A percentile compares a stretch with the other conserved stretches of the same genome.
These are phyloP conservation scores for Anethum foeniculum DNA, from an alignment of 140 eudicot genomes.

Conservation along the genomic window DNA sequence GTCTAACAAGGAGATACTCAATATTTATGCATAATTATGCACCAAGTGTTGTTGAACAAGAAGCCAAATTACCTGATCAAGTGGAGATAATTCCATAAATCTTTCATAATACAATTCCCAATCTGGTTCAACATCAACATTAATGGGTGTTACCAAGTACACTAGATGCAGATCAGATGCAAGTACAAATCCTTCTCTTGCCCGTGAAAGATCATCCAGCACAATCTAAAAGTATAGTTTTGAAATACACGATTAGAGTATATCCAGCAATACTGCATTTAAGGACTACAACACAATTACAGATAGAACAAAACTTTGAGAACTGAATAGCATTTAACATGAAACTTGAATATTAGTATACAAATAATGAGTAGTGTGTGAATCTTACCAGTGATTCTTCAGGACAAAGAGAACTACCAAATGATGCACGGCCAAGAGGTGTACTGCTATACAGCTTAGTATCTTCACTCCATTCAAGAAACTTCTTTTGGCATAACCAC, in stretches of 20 bases:
- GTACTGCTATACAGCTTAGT: constrained; percentile 79
- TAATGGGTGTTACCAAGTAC: constrained; percentile 85
- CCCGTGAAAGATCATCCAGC: constrained; percentile 94
- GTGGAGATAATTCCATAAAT: constrained; percentile 73
- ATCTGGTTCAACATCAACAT: constrained; percentile 94
- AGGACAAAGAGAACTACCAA: constrained; percentile 96
- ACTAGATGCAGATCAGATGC: constrained; percentile 96
- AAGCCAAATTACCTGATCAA: constrained; percentile 65
- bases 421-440: constrained; percentile 92
- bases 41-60: neutral
- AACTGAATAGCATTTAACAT: neutral
- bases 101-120: constrained; percentile 95
- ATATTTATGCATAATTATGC: neutral
- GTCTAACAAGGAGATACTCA: neutral
- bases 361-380: neutral
- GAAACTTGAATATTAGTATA: neutral
- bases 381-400: constrained; percentile 86
- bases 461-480: constrained; percentile 93
- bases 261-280: neutral
- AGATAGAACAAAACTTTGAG: neutral
- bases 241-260: neutral
- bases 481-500: constrained; percentile 87
- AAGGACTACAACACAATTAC: neutral
- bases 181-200: constrained; percentile 97
- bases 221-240: constrained; percentile 49